Evolutionary conservation across 2,329 filamentous ascomycete species (phyloP).

Genomic region (Fusarium torreyae): DNA sequence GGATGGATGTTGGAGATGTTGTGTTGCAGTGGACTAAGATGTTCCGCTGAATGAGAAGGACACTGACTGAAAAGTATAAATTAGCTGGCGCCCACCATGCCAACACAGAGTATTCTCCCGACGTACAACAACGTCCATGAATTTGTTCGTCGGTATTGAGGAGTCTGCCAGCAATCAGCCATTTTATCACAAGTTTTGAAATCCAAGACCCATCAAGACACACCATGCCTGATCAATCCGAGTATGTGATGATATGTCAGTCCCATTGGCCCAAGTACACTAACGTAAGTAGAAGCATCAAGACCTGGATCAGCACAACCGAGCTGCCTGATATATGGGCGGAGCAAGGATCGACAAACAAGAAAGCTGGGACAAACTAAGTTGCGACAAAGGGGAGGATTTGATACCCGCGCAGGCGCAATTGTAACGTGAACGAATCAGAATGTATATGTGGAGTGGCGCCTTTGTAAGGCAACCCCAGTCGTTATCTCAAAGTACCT

Average conservation of each 20-base stretch:
- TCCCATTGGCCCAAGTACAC: not conserved
- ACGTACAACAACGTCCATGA: constrained; percentile 2
- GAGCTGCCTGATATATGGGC: constrained; percentile 37
- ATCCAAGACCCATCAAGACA: not conserved
- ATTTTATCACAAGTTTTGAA: not conserved
- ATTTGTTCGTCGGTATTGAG: not conserved
- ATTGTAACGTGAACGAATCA: constrained; percentile 14
- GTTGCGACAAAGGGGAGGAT: constrained; percentile 1
- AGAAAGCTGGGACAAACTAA: not conserved
- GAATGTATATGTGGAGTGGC: constrained; percentile 21
- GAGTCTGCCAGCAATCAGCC: not conserved
- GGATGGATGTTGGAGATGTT: constrained; percentile 23
- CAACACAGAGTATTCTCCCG: not conserved
- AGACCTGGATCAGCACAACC: constrained; percentile 11
- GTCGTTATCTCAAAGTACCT: constrained; percentile 12
- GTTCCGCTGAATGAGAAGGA: constrained; percentile 13
- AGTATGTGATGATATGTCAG: not conserved
- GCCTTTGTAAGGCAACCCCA: not conserved
- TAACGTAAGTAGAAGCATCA: constrained; percentile 26
- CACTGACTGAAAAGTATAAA: constrained; percentile 38
- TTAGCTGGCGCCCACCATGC: not conserved
- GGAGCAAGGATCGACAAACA: constrained; percentile 19
- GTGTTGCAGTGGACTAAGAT: constrained; percentile 20
- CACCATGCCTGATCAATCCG: constrained; percentile 28
- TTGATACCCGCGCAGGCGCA: constrained; percentile 45